A percentile compares a stretch with the other conserved stretches of the same genome.
Evolutionary conservation across 352 stramenopile genomes (phyloP).

Genomic region (Vaucheria bursata): DNA sequence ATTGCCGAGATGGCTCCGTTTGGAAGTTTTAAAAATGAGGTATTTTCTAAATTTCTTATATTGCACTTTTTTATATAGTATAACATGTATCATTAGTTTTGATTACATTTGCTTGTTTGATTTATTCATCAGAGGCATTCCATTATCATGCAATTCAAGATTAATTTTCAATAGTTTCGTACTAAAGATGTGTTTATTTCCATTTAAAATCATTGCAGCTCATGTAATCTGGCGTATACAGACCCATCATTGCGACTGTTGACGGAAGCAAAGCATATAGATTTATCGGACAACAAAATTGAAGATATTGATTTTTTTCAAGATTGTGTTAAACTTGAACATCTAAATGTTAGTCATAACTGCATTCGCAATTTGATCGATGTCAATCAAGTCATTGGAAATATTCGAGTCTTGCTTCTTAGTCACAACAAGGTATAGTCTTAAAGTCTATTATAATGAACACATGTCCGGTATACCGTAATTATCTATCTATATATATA

Average conservation of each 20-base stretch:
- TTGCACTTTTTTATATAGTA: neutral
- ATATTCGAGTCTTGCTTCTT: neutral
- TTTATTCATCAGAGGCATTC: neutral
- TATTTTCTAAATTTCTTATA: neutral
- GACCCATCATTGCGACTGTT: constrained; percentile 2
- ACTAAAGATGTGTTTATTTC: neutral
- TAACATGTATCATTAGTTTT: neutral
- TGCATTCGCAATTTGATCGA: neutral
- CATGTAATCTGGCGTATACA: neutral
- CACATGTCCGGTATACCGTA: no score
- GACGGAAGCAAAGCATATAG: neutral
- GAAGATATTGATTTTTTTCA: constrained; percentile 4
- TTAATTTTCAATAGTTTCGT: neutral
- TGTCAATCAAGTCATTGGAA: neutral
- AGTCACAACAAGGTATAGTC: neutral
- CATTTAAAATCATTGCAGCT: neutral
- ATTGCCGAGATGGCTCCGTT: no score
- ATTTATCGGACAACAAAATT: neutral
- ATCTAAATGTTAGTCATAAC: neutral
- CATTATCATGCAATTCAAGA: neutral
- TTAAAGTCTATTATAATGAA: no score
- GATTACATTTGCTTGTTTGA: neutral
- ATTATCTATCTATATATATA: no score
- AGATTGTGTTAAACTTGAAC: neutral
- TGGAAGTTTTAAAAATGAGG: no score